These are phyloP conservation scores for Scedosporium dehoogii DNA, from an alignment of 2,329 filamentous ascomycete genomes.

Conservation along the genomic window DNA sequence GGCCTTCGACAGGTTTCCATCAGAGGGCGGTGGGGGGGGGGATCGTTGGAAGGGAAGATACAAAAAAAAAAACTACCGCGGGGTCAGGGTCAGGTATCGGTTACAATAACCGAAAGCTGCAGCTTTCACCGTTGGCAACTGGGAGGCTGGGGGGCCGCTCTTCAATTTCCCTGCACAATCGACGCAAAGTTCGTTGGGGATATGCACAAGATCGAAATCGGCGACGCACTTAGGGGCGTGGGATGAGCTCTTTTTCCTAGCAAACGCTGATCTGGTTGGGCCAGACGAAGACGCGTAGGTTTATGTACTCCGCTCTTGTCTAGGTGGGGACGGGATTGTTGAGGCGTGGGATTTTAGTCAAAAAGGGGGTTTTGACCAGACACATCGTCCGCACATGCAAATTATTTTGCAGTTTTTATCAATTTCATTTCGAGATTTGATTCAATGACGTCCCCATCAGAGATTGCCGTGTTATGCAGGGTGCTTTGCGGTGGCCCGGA, in stretches of 20 bases:
- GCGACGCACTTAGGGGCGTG: not conserved
- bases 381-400: not conserved
- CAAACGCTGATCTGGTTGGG: not conserved
- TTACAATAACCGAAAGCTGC: too few relatives aligned
- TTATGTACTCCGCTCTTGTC: not conserved
- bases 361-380: not conserved
- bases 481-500: not conserved
- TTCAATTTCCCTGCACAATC: not conserved
- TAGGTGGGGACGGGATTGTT: constrained; percentile 1
- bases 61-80: not conserved
- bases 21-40: not conserved
- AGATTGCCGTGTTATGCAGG: not conserved
- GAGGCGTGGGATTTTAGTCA: not conserved
- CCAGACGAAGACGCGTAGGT: not conserved
- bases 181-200: not conserved
- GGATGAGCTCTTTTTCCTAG: not conserved
- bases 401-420: not conserved
- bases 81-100: too few relatives aligned
- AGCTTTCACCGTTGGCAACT: too few relatives aligned
- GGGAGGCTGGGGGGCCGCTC: not conserved
- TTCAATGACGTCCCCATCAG: constrained; percentile 1
- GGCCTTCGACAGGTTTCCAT: not conserved
- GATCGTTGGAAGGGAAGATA: not conserved
- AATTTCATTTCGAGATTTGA: constrained; percentile 1
- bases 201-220: constrained; percentile 1